Percentiles rank a stretch among this genome's conserved stretches.
Conservation (phyloP, 2,329 filamentous ascomycete genomes). For the Diaporthe citrichinensis region DNA sequence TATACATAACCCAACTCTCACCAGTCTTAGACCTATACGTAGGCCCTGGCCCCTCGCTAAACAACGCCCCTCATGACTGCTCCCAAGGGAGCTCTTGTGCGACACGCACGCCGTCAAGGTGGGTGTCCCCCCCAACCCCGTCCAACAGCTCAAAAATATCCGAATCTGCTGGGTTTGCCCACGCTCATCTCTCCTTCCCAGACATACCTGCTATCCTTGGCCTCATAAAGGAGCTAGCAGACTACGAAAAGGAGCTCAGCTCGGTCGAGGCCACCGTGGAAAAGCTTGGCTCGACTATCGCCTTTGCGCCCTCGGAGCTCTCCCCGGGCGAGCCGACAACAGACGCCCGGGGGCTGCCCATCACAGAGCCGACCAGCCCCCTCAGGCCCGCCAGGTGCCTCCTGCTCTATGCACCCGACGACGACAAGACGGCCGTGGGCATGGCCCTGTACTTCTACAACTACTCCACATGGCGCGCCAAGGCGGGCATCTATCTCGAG, state of each 20-base stretch:
- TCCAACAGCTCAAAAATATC: conserved; percentile 30
- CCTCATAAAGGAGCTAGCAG: conserved; percentile 87
- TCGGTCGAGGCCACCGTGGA: conserved; percentile 84
- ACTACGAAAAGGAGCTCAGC: conserved; percentile 85
- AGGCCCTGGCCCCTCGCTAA: too few species aligned
- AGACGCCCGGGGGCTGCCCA: conserved; percentile 51
- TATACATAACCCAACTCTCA: conserved; percentile 25
- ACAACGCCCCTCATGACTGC: not conserved
- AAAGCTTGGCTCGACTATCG: conserved; percentile 80
- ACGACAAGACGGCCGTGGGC: conserved; percentile 67
- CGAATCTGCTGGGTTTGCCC: not conserved
- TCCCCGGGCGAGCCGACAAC: conserved; percentile 53
- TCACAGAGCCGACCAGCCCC: conserved; percentile 68
- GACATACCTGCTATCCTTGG: conserved; percentile 86
- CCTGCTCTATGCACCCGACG: conserved; percentile 68
- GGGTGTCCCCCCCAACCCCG: conserved; percentile 28
- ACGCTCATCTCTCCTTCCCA: conserved; percentile 52
- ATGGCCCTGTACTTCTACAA: conserved; percentile 97
- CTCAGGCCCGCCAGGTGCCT: conserved; percentile 81
- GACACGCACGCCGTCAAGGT: conserved; percentile 74
- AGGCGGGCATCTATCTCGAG: conserved; percentile 91
- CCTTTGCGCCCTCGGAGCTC: conserved; percentile 73
- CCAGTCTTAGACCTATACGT: conserved; percentile 35
- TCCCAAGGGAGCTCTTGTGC: conserved; percentile 55
- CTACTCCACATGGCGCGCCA: conserved; percentile 93